Base-by-base conservation (phyloP, 352 stramenopile species). In the Globisporangium cylindrosporum region DNA sequence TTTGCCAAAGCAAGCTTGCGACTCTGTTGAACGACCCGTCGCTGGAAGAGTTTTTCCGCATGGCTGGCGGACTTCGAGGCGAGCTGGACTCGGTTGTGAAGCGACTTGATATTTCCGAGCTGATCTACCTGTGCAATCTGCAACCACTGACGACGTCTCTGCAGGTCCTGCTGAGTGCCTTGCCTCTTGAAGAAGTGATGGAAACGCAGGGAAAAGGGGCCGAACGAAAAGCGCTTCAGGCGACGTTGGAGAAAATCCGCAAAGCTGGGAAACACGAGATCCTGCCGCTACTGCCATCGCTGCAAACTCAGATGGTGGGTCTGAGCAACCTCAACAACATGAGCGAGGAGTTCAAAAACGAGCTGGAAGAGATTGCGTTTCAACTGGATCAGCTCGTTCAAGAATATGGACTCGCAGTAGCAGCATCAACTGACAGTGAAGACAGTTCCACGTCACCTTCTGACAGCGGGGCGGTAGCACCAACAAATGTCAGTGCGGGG, bases 41-140 rank as follows among this genome's bases (percentile, higher is more conserved):
- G 1, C 74, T 96, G 32, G 87, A 94, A 58, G 89, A 95, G 12
- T 94, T 97, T 59, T 97, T 96, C 56, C 80, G 89, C 59, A 78
- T 78, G 34, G 79, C 84, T 20, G 91, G 89, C 1, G 91, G 86
- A 1, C 78, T 97, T 22, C 91, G 89, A n/a, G 60, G 61, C 2
- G 90, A 96, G 43, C 70, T 98, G 10, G 76, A 91, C 14, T 67
- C 55, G 9, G 69, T 96, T n/a, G 73, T 80, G 4, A 86, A 92
- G 72, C 77, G 81, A 3, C 70, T 97, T 14, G 71, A 76, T 8
- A 64, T 88, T 8, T 64, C 82, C 3, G 78, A 95, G 53, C 83
- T 98, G 41, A 95, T 97, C 48, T 96, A 97, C 76, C 70, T 75
- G 25, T 57, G 65, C 6, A 80, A 92, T 20, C 14, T 97, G 43